phyloP scores from a whole-genome alignment of 495 filamentous ascomycete genomes.

The Amphirosellinia nigrospora region DNA sequence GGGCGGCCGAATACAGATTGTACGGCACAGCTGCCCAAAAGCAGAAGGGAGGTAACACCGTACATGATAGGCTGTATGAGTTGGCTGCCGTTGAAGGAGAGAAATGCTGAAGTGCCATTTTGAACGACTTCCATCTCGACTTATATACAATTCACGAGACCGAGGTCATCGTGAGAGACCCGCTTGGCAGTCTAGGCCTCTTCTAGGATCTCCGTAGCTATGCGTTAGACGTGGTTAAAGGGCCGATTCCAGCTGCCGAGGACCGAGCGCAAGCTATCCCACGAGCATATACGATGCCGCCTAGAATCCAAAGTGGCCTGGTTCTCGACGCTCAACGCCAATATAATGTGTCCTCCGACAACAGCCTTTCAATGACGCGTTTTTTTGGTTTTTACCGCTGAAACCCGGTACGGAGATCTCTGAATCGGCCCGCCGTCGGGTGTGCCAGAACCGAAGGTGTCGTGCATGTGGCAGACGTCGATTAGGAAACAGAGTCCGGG shows the following conservation, averaged over 20 bases:
- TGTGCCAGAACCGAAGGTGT: background rate
- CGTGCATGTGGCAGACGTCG: slow-evolving; percentile 2
- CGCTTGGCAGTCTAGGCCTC: slow-evolving; percentile 19
- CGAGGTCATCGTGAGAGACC: slow-evolving; percentile 17
- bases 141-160: slow-evolving; percentile 9
- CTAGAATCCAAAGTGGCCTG: background rate
- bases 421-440: slow-evolving; percentile 17
- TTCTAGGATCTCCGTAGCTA: background rate
- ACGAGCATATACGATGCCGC: background rate
- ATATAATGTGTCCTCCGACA: background rate
- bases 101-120: slow-evolving; percentile 27
- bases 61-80: slow-evolving; percentile 51
- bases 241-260: slow-evolving; percentile 14
- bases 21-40: slow-evolving; percentile 54
- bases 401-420: background rate
- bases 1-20: slow-evolving; percentile 54
- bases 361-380: background rate
- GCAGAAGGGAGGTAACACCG: slow-evolving; percentile 51
- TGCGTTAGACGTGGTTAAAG: slow-evolving; percentile 5
- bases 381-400: slow-evolving; percentile 3
- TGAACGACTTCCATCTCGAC: slow-evolving; percentile 36
- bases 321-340: background rate
- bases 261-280: background rate
- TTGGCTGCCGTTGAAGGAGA: slow-evolving; percentile 36
- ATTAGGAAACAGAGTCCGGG: slow-evolving; percentile 26